Evolutionary conservation across 768 basidiomycete genomes (phyloP).

Genomic region (Agrocybe chaxingu): DNA sequence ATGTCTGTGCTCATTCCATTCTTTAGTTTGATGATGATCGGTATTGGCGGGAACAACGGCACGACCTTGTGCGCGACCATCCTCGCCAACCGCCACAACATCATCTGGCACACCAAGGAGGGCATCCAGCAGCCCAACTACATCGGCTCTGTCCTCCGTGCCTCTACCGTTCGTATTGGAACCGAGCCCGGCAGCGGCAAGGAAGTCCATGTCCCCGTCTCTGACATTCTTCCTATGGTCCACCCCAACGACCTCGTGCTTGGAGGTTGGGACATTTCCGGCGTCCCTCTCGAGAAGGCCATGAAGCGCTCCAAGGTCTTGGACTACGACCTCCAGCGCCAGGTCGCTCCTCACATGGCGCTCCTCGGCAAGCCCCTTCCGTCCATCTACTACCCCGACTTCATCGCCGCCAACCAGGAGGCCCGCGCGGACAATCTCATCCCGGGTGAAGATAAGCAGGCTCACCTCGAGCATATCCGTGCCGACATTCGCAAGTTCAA

Average conservation of each 20-base stretch:
- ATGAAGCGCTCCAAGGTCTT: constrained; percentile 93
- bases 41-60: constrained; percentile 97
- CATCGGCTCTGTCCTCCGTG: constrained; percentile 94
- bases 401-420: constrained; percentile 97
- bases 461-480: constrained; percentile 88
- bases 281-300: constrained; percentile 79
- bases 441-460: constrained; percentile 82
- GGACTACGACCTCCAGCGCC: constrained; percentile 95
- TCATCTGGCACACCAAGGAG: constrained; percentile 91
- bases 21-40: constrained; percentile 90
- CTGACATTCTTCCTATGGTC: constrained; percentile 93
- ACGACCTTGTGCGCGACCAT: constrained; percentile 91
- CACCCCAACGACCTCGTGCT: constrained; percentile 97
- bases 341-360: constrained; percentile 85
- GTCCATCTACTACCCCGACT: constrained; percentile 95
- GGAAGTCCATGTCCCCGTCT: constrained; percentile 90
- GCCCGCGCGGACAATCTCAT: constrained; percentile 93
- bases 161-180: constrained; percentile 92
- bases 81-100: constrained; percentile 93
- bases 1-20: constrained; percentile 11
- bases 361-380: constrained; percentile 81
- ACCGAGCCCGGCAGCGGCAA: constrained; percentile 75
- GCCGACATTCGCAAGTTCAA: constrained; percentile 96
- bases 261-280: constrained; percentile 98
- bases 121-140: constrained; percentile 96